Conservation (phyloP, 768 basidiomycete species). For the Termitomyces sp. region DNA sequence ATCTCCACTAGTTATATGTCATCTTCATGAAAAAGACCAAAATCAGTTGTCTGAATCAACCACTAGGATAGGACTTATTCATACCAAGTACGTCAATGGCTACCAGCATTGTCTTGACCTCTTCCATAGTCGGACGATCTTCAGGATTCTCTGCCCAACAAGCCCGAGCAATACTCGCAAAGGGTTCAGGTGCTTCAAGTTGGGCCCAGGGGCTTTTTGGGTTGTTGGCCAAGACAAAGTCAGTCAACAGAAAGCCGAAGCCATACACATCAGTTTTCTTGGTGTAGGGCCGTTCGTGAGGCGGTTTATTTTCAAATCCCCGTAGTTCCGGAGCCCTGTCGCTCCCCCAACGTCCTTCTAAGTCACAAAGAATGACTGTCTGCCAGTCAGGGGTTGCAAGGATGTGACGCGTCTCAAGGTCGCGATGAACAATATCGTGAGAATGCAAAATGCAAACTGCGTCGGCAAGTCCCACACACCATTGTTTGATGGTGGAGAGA, state of each 20-base stretch:
- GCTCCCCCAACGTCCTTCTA: not conserved
- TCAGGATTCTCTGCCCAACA: not conserved
- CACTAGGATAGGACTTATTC: not conserved
- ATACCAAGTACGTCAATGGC: not conserved
- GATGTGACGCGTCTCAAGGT: not conserved
- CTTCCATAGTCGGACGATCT: conserved; percentile 3
- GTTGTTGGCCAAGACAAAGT: not conserved
- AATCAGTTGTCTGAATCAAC: not conserved
- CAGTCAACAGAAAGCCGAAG: not conserved
- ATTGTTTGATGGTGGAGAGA: not conserved
- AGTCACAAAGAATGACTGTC: not conserved
- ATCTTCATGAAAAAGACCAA: not conserved
- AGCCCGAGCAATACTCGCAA: not conserved
- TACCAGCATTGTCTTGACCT: not conserved
- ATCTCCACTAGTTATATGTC: not conserved
- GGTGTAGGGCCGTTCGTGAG: not conserved
- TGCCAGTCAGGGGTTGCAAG: not conserved
- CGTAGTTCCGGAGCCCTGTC: not conserved
- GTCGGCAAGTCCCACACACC: not conserved
- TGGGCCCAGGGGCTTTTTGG: not conserved
- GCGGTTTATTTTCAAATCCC: not conserved
- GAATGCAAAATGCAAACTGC: conserved; percentile 5
- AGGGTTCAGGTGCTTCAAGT: conserved; percentile 1
- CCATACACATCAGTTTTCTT: conserved; percentile 3
- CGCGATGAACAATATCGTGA: conserved; percentile 2